Conservation (phyloP, 805 yeast species). For the Candida easanensis region DNA sequence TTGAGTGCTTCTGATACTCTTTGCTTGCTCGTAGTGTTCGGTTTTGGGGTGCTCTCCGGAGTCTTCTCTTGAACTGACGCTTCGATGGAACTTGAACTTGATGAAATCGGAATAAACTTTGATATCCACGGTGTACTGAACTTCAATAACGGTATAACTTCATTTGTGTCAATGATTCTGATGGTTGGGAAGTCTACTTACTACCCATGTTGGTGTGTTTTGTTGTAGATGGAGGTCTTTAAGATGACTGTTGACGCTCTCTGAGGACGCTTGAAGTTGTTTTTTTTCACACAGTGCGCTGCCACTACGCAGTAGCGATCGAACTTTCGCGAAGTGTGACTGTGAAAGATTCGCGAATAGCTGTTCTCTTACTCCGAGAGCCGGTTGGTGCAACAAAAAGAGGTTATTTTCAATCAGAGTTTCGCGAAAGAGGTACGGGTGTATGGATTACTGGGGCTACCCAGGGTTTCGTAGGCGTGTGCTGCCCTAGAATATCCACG, state of each 20-base stretch:
- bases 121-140: background rate
- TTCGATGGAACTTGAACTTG: background rate
- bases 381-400: background rate
- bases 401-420: background rate
- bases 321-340: constrained; percentile 6
- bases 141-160: background rate
- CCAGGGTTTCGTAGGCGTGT: too few species aligned
- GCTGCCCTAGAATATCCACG: too few species aligned
- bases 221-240: constrained; percentile 8
- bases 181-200: constrained; percentile 44
- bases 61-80: background rate
- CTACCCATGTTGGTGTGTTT: constrained; percentile 59
- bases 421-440: background rate
- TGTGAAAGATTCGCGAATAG: constrained; percentile 11
- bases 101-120: background rate
- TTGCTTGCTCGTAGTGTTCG: too few species aligned
- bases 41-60: too few species aligned
- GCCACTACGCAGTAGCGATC: background rate
- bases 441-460: background rate
- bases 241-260: constrained; percentile 3
- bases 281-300: constrained; percentile 13
- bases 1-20: too few species aligned
- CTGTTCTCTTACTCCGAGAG: too few species aligned
- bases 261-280: constrained; percentile 14
- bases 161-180: constrained; percentile 1